A percentile compares a stretch with the other conserved stretches of the same genome.
phyloP scores from a whole-genome alignment of 306 rosid genomes.

The Vigna radiata region DNA sequence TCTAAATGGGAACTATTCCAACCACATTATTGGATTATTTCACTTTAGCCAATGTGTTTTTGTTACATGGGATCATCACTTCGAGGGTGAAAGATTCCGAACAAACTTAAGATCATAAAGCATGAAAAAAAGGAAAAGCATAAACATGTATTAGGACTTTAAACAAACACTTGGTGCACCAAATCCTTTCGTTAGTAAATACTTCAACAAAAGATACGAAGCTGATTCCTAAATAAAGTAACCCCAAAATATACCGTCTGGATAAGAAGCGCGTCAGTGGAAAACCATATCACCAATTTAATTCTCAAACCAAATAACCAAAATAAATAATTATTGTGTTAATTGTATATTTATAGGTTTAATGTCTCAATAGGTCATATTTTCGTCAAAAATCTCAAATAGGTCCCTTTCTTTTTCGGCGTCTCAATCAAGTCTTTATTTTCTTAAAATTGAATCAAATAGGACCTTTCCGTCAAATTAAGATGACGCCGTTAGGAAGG shows the following conservation, averaged over 20 bases:
- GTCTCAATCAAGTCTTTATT: too few species aligned
- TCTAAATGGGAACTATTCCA: slow-evolving; percentile 33
- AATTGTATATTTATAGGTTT: too few species aligned
- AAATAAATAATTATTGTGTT: too few species aligned
- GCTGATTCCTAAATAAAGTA: background rate
- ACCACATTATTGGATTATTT: background rate
- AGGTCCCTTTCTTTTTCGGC: too few species aligned
- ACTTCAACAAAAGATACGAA: background rate
- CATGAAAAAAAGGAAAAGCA: slow-evolving; percentile 19
- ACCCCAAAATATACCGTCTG: background rate
- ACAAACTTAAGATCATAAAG: background rate
- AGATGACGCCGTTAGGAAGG: too few species aligned
- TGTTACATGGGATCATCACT: background rate
- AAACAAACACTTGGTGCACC: background rate
- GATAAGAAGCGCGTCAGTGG: background rate
- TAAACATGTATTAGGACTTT: background rate
- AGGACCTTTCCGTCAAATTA: too few species aligned
- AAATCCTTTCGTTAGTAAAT: background rate
- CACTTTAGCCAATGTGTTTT: slow-evolving; percentile 29
- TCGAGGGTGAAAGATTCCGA: slow-evolving; percentile 25
- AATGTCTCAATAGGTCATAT: too few species aligned
- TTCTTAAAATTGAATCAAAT: too few species aligned
- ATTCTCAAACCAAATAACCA: too few species aligned
- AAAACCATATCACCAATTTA: too few species aligned
- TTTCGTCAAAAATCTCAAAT: too few species aligned